Base-by-base conservation (phyloP, 306 rosid species). In the Geum urbanum region DNA sequence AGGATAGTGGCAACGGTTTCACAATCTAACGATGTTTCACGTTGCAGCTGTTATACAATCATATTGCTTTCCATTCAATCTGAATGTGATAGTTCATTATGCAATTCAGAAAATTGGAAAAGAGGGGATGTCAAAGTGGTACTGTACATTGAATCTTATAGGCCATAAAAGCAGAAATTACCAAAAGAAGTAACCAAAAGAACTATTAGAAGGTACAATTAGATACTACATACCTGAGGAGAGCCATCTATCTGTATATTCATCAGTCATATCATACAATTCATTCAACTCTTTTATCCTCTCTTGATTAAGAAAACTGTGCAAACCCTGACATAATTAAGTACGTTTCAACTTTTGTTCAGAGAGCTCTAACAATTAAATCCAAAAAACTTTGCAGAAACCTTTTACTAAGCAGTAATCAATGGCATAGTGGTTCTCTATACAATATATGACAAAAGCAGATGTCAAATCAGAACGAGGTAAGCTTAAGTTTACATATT, bases 191-290 rank as follows among this genome's bases (percentile, higher is more conserved):
- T 5, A 72, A 18, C 60, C 52, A 16, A 35, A 48, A 32, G 41
- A 74, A 46, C 49, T n/a, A 24, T 75, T 12, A 15, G 20, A 48
- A 50, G 45, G 67, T 18, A 48, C 63, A 39, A 5, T 8, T 37
- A 39, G 39, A 41, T 15, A 77, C 4, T 32, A 6, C 76, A 79
- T 76, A 90, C 98, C 98, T 79, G 96, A 88, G 54, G 97, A 88
- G 67, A 86, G 88, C 98, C 98, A 92, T 76, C 85, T 86, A 63
- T 92, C 96, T 18, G 98, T 92, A 74, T 85, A 92, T 53, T 76
- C 84, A 77, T 92, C 98, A 78, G 96, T 90, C 77, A 65, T 72
- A 74, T 84, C 87, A 79, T 88, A 92, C 78, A 92, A 79, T 46
- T 90, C 89, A 43, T 90, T 84, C 96, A 86, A 92, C 58, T 49